These are phyloP conservation scores for Pichia sp. DNA, from an alignment of 1,139 yeast species.

Conservation along the genomic window DNA sequence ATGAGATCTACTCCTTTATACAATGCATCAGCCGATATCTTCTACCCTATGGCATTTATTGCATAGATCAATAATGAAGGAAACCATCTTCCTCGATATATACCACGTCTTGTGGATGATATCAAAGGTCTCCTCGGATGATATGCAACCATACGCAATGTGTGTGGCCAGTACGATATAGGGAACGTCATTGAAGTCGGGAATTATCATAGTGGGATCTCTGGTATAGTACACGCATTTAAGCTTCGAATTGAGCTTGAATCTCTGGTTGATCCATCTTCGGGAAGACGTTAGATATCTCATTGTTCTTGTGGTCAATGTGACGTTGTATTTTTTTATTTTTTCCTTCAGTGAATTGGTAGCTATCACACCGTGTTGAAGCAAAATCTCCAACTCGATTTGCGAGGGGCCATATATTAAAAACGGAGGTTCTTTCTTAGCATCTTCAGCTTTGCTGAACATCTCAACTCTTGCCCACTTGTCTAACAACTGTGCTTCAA, in stretches of 20 bases:
- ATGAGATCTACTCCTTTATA: conserved; percentile 2
- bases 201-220: conserved; percentile 22
- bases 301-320: conserved; percentile 24
- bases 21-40: not conserved
- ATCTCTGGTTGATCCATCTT: conserved; percentile 27
- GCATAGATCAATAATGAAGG: conserved; percentile 15
- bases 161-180: conserved; percentile 25
- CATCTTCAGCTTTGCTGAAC: conserved; percentile 2
- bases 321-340: conserved; percentile 18
- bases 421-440: conserved; percentile 15
- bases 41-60: conserved; percentile 6
- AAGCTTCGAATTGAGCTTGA: conserved; percentile 15
- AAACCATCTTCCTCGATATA: conserved; percentile 23
- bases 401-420: conserved; percentile 28
- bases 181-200: conserved; percentile 23
- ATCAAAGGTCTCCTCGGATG: conserved; percentile 19
- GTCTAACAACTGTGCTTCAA: conserved; percentile 10
- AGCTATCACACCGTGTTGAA: conserved; percentile 21
- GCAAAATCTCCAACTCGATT: conserved; percentile 23
- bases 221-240: conserved; percentile 21
- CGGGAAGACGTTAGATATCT: conserved; percentile 25
- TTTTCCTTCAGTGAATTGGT: conserved; percentile 21
- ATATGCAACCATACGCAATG: conserved; percentile 18
- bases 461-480: conserved; percentile 10
- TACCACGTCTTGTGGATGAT: conserved; percentile 24